These are phyloP conservation scores for Arthrobotrys conoides DNA, from an alignment of 2,329 filamentous ascomycete genomes.

Conservation along the genomic window DNA sequence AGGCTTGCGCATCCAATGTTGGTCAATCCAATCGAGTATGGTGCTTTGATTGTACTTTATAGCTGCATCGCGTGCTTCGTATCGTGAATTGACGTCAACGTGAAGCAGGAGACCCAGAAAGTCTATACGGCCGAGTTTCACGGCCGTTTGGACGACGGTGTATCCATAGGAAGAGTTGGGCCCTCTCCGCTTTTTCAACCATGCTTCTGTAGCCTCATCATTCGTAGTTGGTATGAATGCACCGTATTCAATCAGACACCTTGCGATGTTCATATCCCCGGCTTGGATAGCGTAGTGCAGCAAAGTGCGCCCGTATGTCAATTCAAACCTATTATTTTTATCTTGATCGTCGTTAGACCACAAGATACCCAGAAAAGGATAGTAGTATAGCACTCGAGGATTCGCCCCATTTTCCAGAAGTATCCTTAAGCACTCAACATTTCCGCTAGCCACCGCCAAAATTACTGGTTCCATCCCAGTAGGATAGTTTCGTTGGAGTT, in stretches of 20 bases:
- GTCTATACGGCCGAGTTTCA: slow-evolving; percentile 5
- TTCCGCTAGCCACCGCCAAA: neutral
- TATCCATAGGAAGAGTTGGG: neutral
- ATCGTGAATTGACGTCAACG: neutral
- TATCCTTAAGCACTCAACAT: neutral
- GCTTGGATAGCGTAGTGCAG: neutral
- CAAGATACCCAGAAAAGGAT: too few relatives aligned
- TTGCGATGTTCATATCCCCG: slow-evolving; percentile 1
- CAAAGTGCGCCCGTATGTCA: neutral
- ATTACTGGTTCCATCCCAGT: neutral
- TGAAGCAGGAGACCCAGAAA: slow-evolving; percentile 20
- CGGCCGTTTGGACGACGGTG: neutral
- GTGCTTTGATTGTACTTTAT: neutral
- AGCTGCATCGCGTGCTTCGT: slow-evolving; percentile 5
- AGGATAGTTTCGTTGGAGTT: neutral
- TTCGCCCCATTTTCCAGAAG: slow-evolving; percentile 8
- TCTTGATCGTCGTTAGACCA: too few relatives aligned
- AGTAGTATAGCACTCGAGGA: neutral
- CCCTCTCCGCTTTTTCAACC: too few relatives aligned
- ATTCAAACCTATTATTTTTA: too few relatives aligned
- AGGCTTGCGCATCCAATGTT: slow-evolving; percentile 7
- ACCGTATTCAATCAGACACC: slow-evolving; percentile 20
- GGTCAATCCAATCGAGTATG: slow-evolving; percentile 15
- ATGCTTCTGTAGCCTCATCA: neutral
- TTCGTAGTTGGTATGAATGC: neutral